phyloP scores from a whole-genome alignment of 768 basidiomycete genomes.

The Russula emetica region DNA sequence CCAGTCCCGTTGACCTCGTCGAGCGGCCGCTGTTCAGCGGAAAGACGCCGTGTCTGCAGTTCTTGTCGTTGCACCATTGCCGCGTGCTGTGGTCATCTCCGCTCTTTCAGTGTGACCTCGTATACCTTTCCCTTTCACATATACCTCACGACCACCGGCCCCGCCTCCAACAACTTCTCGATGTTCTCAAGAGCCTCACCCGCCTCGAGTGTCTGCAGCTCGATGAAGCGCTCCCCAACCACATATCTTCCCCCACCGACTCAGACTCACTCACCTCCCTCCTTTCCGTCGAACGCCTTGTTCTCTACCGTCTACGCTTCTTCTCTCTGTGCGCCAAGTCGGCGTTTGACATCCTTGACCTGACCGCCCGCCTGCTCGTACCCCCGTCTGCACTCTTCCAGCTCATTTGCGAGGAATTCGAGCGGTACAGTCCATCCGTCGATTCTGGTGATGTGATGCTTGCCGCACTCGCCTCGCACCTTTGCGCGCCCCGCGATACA shows the following conservation, averaged over 20 bases:
- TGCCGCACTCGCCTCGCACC: slow-evolving; percentile 21
- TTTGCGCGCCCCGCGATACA: slow-evolving; percentile 12
- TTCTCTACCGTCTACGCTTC: slow-evolving; percentile 11
- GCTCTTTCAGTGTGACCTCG: slow-evolving; percentile 22
- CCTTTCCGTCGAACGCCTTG: slow-evolving; percentile 17
- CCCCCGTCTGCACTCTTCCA: slow-evolving; percentile 20
- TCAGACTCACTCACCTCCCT: slow-evolving; percentile 9
- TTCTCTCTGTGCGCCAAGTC: slow-evolving; percentile 21
- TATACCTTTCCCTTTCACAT: slow-evolving; percentile 25
- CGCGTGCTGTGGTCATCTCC: slow-evolving; percentile 23
- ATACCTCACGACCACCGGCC: slow-evolving; percentile 11
- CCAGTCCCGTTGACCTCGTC: slow-evolving; percentile 9
- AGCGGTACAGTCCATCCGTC: slow-evolving; percentile 10
- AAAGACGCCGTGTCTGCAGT: slow-evolving; percentile 14
- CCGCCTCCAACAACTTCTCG: slow-evolving; percentile 11
- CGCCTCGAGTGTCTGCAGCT: slow-evolving; percentile 24
- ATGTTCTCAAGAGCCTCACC: slow-evolving; percentile 12
- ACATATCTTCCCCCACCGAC: slow-evolving; percentile 9
- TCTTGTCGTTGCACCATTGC: slow-evolving; percentile 20
- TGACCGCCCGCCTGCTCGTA: slow-evolving; percentile 15
- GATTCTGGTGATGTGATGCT: slow-evolving; percentile 23
- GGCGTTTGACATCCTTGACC: slow-evolving; percentile 24
- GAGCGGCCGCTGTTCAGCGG: slow-evolving; percentile 17
- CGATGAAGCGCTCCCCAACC: slow-evolving; percentile 23
- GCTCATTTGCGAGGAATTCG: slow-evolving; percentile 24